phyloP scores from a whole-genome alignment of 2,329 filamentous ascomycete species.

The Pseudocercospora pini-densiflorae region DNA sequence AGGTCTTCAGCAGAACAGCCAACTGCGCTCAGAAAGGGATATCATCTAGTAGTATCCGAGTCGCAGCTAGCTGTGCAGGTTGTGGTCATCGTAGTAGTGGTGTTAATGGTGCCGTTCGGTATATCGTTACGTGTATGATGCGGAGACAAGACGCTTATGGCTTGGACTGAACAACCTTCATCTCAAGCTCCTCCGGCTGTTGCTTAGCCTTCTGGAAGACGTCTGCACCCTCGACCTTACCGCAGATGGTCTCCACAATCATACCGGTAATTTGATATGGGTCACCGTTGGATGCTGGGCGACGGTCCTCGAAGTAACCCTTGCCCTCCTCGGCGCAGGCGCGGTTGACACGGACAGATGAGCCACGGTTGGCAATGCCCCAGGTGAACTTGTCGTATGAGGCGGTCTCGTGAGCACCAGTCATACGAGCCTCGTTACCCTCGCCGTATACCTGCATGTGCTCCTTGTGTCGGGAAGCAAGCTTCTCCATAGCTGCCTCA shows the following conservation, averaged over 20 bases:
- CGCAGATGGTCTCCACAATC: slow-evolving; percentile 71
- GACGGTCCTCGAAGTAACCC: slow-evolving; percentile 83
- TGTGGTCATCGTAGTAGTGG: neutral
- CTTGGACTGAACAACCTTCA: slow-evolving; percentile 39
- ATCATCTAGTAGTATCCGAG: slow-evolving; percentile 22
- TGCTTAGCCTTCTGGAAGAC: slow-evolving; percentile 45
- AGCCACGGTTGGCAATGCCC: slow-evolving; percentile 94
- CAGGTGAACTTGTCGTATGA: slow-evolving; percentile 91
- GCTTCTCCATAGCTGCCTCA: slow-evolving; percentile 70
- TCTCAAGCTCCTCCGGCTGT: slow-evolving; percentile 43
- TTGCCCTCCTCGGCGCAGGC: slow-evolving; percentile 84
- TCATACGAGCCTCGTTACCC: slow-evolving; percentile 93
- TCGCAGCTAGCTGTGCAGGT: slow-evolving; percentile 6
- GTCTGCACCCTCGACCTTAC: slow-evolving; percentile 55
- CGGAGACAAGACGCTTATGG: slow-evolving; percentile 32
- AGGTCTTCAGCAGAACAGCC: slow-evolving; percentile 15
- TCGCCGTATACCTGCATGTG: slow-evolving; percentile 90
- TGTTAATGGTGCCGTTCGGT: neutral
- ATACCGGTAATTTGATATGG: slow-evolving; percentile 85
- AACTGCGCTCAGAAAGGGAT: slow-evolving; percentile 20
- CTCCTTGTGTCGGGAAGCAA: slow-evolving; percentile 55
- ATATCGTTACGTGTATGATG: slow-evolving; percentile 4
- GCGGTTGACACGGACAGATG: slow-evolving; percentile 89
- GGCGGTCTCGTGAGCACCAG: slow-evolving; percentile 92
- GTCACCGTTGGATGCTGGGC: slow-evolving; percentile 79